Evolutionary conservation across 768 basidiomycete species (phyloP), one percentile per base, ranked within the genome.

Genomic region (Collybia mongolica): DNA sequence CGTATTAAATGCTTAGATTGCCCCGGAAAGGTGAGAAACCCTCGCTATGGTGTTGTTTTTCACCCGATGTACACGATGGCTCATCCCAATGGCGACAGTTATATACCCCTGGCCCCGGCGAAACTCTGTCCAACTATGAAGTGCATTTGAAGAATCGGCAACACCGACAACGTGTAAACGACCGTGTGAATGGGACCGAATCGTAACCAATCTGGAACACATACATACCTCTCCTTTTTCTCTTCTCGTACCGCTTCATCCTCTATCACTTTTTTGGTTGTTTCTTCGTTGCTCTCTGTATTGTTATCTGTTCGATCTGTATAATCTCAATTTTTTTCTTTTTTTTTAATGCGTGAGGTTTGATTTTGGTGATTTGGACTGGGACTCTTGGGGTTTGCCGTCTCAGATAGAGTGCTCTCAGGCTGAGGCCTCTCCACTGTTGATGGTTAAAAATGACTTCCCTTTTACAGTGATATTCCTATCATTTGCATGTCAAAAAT

Each of bases 1-100:
- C 81, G 92, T 15, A 79, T 96, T 62, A 93, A 88, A 66, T 97
- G 93, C 65, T 62, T 84, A 56, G 93, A 97, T 65, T 95, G 93
- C 68, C 93, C 93, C 57, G 93, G 93, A 61, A 96, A 94, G 80
- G 93, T 92, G 53, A 22, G 76, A 62, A 15, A 20, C 6, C 15
- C 11, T 17, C n/a, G 3, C 19, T 41, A 14, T 36, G 32, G 38
- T 54, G 15, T 46, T 32, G 28, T 48, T 43, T 46, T 32, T 14
- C 11, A 14, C 11, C 14, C 24, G 32, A 32, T 32, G 7, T 32
- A 6, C 2, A 32, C 2, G 11, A 11, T 32, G n/a, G n/a, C n/a
- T n/a, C n/a, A n/a, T n/a, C n/a, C n/a, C 32, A 32, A 32, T 32
- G 23, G 22, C 24, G 29, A 12, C 32, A 32, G 32, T 49, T 97